These are phyloP conservation scores for Metarhizium humberi DNA, from an alignment of 2,329 filamentous ascomycete genomes.

Conservation along the genomic window DNA sequence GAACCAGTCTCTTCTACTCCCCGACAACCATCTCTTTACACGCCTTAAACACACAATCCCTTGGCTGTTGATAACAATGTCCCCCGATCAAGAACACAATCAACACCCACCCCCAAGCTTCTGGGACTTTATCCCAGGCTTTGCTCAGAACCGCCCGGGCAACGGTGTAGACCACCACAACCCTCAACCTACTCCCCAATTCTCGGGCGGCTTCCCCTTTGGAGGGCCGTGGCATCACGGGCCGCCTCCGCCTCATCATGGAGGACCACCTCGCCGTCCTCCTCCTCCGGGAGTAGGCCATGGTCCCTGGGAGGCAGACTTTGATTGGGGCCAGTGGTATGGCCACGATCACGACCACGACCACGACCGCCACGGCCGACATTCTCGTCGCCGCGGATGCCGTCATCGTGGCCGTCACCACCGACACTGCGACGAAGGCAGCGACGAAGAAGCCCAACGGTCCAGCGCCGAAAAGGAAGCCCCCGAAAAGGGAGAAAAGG, in stretches of 20 bases:
- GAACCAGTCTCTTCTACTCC: not conserved
- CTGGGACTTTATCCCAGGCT: constrained; percentile 26
- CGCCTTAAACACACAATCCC: not conserved
- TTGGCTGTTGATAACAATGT: not conserved
- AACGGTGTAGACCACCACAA: constrained; percentile 29
- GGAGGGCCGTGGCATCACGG: constrained; percentile 6
- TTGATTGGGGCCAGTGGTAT: constrained; percentile 17
- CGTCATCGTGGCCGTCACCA: constrained; percentile 8
- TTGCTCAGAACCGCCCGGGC: constrained; percentile 20
- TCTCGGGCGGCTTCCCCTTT: constrained; percentile 26
- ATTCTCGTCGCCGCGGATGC: constrained; percentile 11
- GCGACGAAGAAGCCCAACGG: constrained; percentile 7
- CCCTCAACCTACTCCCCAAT: constrained; percentile 11
- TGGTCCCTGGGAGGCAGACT: constrained; percentile 9
- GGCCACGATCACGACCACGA: constrained; percentile 5
- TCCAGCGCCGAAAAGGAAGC: constrained; percentile 17
- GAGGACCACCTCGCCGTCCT: not conserved
- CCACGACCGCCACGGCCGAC: constrained; percentile 10
- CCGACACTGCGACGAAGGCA: constrained; percentile 6
- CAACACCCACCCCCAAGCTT: constrained; percentile 7
- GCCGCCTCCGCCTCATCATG: not conserved
- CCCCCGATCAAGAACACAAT: constrained; percentile 10
- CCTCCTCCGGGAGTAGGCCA: not conserved
- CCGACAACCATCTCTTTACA: not conserved
- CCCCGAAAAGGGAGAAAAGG: too few relatives aligned